These are phyloP conservation scores for Pezicula radicicola DNA, from an alignment of 2,329 filamentous ascomycete genomes.

Conservation along the genomic window DNA sequence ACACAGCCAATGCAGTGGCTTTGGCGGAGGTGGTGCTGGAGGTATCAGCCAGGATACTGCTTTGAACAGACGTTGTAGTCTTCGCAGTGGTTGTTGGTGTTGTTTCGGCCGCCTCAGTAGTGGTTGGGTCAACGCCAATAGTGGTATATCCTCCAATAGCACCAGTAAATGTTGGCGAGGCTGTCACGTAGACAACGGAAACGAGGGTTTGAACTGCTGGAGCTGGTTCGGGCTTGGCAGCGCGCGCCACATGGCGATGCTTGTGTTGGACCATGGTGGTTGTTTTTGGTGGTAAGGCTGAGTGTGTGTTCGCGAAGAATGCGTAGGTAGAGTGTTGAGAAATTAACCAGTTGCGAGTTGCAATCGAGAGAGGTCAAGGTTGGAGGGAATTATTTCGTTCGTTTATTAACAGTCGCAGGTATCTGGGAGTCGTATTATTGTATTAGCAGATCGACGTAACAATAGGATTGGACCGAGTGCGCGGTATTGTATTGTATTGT, in stretches of 20 bases:
- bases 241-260: slow-evolving; percentile 1
- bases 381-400: too few species aligned
- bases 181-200: slow-evolving; percentile 48
- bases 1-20: not conserved
- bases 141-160: slow-evolving; percentile 46
- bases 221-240: slow-evolving; percentile 12
- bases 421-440: not conserved
- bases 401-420: not conserved
- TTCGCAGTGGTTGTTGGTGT: not conserved
- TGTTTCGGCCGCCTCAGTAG: not conserved
- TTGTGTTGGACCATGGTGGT: slow-evolving; percentile 4
- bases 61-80: not conserved
- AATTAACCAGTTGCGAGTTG: not conserved
- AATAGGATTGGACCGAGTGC: not conserved
- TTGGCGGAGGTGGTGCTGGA: not conserved
- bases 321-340: not conserved
- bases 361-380: not conserved
- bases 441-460: not conserved
- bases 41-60: not conserved
- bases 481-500: not conserved
- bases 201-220: slow-evolving; percentile 29
- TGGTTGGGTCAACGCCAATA: slow-evolving; percentile 12
- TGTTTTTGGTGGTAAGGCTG: not conserved
- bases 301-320: not conserved
- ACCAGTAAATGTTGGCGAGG: slow-evolving; percentile 48